A percentile compares a stretch with the other conserved stretches of the same genome.
These are phyloP conservation scores for Mortierella sp. DNA, from an alignment of 371 early-diverging fungal genomes.

Conservation along the genomic window DNA sequence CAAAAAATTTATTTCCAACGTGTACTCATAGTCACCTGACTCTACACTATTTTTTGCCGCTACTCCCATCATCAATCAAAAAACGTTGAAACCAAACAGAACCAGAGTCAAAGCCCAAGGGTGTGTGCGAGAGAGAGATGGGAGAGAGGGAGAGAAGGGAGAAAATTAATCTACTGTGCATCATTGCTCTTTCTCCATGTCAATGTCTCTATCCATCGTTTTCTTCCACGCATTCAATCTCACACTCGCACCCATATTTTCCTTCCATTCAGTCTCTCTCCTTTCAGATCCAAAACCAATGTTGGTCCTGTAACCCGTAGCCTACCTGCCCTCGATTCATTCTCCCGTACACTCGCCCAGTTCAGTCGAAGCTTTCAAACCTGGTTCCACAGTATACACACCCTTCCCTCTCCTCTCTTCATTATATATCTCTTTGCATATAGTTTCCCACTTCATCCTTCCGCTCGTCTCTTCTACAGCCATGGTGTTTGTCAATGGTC, in stretches of 20 bases:
- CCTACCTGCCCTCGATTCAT: not conserved
- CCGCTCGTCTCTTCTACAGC: not conserved
- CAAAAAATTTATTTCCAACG: no score
- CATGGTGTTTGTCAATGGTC: constrained; percentile 58
- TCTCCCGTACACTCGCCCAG: not conserved
- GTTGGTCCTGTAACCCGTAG: not conserved
- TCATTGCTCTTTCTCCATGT: not conserved
- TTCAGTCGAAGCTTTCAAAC: no score
- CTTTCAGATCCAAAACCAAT: not conserved
- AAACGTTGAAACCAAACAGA: no score
- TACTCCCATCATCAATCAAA: no score
- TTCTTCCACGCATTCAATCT: not conserved
- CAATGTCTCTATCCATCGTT: not conserved
- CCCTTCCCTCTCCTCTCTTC: not conserved
- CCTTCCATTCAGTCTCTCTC: not conserved
- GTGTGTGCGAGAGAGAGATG: no score
- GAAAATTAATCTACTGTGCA: constrained; percentile 40
- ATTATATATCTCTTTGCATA: not conserved
- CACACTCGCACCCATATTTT: not conserved
- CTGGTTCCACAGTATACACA: not conserved
- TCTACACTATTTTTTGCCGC: no score
- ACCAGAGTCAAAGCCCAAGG: no score
- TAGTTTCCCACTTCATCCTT: not conserved
- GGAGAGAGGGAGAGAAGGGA: no score
- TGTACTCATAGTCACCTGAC: no score